Evolutionary conservation across 805 yeast species (phyloP).

Genomic region (Wickerhamiella cacticola): DNA sequence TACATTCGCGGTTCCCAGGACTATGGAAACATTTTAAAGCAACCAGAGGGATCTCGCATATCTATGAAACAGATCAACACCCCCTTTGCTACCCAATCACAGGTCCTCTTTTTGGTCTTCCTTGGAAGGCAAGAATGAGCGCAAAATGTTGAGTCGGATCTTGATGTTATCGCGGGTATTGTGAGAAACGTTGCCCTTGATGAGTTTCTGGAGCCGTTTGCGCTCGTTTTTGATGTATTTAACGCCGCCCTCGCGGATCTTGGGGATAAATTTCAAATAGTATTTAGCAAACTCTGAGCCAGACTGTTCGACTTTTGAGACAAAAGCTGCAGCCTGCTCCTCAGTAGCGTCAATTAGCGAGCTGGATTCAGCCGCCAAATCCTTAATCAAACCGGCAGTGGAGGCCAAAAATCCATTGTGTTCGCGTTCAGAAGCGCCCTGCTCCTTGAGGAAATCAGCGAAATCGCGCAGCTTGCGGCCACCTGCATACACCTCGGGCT

Average conservation of each 20-base stretch:
- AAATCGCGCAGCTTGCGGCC: constrained; percentile 40
- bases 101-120: constrained; percentile 18
- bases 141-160: constrained; percentile 41
- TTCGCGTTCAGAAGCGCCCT: constrained; percentile 33
- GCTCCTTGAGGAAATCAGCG: constrained; percentile 36
- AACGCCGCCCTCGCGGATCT: constrained; percentile 22
- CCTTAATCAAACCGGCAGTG: constrained; percentile 34
- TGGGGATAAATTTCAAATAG: constrained; percentile 26
- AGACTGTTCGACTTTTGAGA: constrained; percentile 26
- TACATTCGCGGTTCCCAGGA: too few species aligned
- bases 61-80: constrained; percentile 6
- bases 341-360: constrained; percentile 17
- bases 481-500: constrained; percentile 42
- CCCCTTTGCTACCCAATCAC: background rate
- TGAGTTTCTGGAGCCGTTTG: constrained; percentile 35
- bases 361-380: constrained; percentile 28
- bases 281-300: constrained; percentile 17
- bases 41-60: constrained; percentile 1
- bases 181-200: constrained; percentile 31
- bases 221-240: constrained; percentile 37
- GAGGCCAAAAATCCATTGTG: constrained; percentile 32
- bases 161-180: constrained; percentile 41
- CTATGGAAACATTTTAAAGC: too few species aligned
- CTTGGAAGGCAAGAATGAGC: constrained; percentile 21
- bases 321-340: constrained; percentile 27